Conservation (phyloP, 805 yeast species). For the Lipomyces chichibuensis region DNA sequence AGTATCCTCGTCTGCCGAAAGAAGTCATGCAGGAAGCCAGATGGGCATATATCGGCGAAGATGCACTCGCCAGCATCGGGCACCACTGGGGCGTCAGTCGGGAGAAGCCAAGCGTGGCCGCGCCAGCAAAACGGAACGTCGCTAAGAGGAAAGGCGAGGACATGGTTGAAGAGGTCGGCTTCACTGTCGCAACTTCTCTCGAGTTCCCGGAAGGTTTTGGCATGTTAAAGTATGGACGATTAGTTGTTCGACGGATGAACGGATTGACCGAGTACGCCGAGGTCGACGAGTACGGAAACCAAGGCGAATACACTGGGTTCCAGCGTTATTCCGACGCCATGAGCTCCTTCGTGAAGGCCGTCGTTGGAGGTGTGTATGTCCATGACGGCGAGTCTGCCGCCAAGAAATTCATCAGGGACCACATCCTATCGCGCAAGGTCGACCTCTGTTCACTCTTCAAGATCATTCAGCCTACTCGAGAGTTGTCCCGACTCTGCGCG, state of each 20-base stretch:
- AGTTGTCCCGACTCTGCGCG: conserved; percentile 73
- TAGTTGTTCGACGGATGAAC: conserved; percentile 26
- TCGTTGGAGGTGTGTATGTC: conserved; percentile 80
- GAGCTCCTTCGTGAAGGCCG: conserved; percentile 77
- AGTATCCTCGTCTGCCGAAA: conserved; percentile 89
- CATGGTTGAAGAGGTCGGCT: conserved; percentile 40
- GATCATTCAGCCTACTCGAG: conserved; percentile 84
- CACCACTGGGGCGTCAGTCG: conserved; percentile 85
- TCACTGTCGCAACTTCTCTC: conserved; percentile 68
- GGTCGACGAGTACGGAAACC: conserved; percentile 37
- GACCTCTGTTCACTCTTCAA: conserved; percentile 74
- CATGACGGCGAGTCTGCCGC: conserved; percentile 69
- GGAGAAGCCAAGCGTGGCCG: conserved; percentile 54
- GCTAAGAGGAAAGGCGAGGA: conserved; percentile 15
- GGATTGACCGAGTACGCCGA: conserved; percentile 56
- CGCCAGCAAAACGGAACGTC: background rate
- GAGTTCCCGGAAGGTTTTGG: conserved; percentile 72
- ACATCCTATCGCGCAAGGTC: conserved; percentile 79
- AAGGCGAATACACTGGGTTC: background rate
- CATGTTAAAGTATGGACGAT: conserved; percentile 34
- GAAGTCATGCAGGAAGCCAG: conserved; percentile 74
- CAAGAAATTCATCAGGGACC: conserved; percentile 68
- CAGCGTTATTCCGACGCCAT: conserved; percentile 43
- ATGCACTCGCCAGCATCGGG: conserved; percentile 67
- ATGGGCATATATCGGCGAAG: conserved; percentile 71